Evolutionary conservation across 306 rosid species (phyloP).

Genomic region (Lathyrus sativus): DNA sequence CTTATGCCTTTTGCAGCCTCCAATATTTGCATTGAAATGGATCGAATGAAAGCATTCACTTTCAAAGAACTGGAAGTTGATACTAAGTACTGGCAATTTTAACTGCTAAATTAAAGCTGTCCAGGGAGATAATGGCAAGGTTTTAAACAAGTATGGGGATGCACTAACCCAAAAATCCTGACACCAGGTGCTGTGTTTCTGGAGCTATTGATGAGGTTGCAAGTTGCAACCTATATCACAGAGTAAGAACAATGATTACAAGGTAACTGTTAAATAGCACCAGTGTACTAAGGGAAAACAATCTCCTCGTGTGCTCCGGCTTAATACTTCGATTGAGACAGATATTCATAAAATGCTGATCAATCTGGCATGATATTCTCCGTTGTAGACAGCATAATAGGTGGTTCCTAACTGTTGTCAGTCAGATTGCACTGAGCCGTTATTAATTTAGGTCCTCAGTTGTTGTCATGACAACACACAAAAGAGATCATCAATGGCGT

Average conservation of each 20-base stretch:
- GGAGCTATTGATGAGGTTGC: conserved; percentile 53
- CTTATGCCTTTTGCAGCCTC: conserved; percentile 49
- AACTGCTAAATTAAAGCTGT: conserved; percentile 51
- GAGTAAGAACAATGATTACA: conserved; percentile 42
- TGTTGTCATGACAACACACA: conserved; percentile 46
- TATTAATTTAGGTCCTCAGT: conserved; percentile 42
- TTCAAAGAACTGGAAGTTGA: conserved; percentile 60
- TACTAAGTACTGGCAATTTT: conserved; percentile 44
- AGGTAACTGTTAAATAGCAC: conserved; percentile 27
- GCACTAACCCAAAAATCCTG: neutral
- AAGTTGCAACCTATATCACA: conserved; percentile 49
- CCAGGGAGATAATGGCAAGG: conserved; percentile 67
- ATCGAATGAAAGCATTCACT: conserved; percentile 59
- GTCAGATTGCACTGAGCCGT: neutral
- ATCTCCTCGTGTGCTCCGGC: neutral
- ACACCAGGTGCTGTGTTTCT: conserved; percentile 47
- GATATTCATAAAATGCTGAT: conserved; percentile 17
- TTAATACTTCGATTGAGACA: conserved; percentile 1
- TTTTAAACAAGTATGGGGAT: neutral
- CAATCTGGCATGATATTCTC: conserved; percentile 30
- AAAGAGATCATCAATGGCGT: conserved; percentile 46
- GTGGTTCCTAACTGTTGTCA: conserved; percentile 46
- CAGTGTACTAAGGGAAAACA: neutral
- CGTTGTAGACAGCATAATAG: conserved; percentile 48
- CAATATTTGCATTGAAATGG: conserved; percentile 49